phyloP scores from a whole-genome alignment of 257 asterid species.

The Ligustrum vulgare region DNA sequence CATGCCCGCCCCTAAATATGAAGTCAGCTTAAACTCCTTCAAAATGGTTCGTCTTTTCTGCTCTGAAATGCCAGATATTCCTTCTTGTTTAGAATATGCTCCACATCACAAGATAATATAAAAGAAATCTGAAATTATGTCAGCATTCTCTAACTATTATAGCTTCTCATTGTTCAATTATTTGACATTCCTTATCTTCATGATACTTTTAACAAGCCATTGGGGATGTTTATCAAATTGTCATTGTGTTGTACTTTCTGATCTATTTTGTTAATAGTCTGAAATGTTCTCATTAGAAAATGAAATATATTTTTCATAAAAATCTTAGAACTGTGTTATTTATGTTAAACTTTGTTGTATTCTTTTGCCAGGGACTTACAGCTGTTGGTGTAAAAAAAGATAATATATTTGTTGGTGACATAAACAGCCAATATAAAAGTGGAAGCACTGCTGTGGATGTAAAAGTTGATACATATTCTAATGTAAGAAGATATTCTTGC shows the following conservation, averaged over 20 bases:
- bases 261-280: not conserved
- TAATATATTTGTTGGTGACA: slow-evolving; percentile 70
- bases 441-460: slow-evolving; percentile 70
- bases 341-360: slow-evolving; percentile 10
- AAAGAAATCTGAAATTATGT: not conserved
- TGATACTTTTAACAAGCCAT: not conserved
- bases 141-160: not conserved
- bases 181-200: not conserved
- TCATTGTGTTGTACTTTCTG: not conserved
- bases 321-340: slow-evolving; percentile 4
- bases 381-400: slow-evolving; percentile 77
- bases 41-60: not conserved
- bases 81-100: not conserved
- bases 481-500: slow-evolving; percentile 44
- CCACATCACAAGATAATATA: not conserved
- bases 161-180: not conserved
- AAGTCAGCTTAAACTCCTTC: not conserved
- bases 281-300: not conserved
- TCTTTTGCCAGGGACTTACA: slow-evolving; percentile 62
- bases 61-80: not conserved
- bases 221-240: not conserved
- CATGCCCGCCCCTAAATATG: too few relatives aligned
- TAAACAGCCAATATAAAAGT: slow-evolving; percentile 64
- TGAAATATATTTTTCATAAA: not conserved
- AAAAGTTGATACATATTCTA: slow-evolving; percentile 78